These are phyloP conservation scores for Thelonectria blattea DNA, from an alignment of 2,329 filamentous ascomycete genomes.

Conservation along the genomic window DNA sequence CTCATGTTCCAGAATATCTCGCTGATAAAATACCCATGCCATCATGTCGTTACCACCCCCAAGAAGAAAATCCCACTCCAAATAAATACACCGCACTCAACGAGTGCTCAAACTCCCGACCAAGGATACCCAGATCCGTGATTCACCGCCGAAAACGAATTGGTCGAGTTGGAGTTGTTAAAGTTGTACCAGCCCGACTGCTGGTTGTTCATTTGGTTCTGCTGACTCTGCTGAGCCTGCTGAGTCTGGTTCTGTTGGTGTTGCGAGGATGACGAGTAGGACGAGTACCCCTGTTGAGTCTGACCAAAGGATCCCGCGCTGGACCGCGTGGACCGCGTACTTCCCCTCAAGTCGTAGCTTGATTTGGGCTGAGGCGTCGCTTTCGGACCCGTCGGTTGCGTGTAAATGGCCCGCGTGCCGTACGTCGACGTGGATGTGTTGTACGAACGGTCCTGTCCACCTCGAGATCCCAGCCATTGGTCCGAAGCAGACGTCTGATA, in stretches of 20 bases:
- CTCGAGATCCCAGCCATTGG: constrained; percentile 34
- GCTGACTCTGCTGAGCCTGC: constrained; percentile 22
- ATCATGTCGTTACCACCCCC: not conserved
- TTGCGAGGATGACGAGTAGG: constrained; percentile 26
- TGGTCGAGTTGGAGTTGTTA: constrained; percentile 29
- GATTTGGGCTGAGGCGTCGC: constrained; percentile 24
- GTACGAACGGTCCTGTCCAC: constrained; percentile 24
- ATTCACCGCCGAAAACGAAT: constrained; percentile 25
- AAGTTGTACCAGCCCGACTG: constrained; percentile 38
- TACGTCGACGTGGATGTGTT: constrained; percentile 22
- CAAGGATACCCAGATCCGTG: constrained; percentile 37
- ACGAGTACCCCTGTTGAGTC: constrained; percentile 20
- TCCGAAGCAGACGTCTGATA: constrained; percentile 31
- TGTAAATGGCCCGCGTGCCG: constrained; percentile 22
- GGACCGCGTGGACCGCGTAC: constrained; percentile 22
- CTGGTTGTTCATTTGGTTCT: constrained; percentile 27
- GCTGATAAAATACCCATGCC: not conserved
- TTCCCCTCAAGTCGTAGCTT: constrained; percentile 32
- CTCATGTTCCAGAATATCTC: not conserved
- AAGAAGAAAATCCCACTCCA: not conserved
- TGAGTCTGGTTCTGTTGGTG: constrained; percentile 19
- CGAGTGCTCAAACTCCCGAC: constrained; percentile 21
- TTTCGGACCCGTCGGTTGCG: constrained; percentile 24
- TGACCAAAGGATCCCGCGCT: constrained; percentile 25
- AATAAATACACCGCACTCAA: not conserved